phyloP scores from a whole-genome alignment of 495 filamentous ascomycete genomes.

The Podospora didyma region DNA sequence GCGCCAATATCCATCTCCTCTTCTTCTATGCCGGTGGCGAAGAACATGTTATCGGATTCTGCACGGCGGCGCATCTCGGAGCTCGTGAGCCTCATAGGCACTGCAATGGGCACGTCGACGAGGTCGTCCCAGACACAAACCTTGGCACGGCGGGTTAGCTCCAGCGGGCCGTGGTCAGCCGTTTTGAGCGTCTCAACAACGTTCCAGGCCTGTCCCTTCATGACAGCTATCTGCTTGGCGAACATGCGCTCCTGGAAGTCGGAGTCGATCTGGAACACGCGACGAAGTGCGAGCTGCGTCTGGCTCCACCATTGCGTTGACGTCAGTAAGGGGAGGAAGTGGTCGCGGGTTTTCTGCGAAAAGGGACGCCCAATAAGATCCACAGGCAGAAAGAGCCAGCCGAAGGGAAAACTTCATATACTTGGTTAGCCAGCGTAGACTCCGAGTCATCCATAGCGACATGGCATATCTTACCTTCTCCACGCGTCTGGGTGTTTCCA shows the following conservation, averaged over 20 bases:
- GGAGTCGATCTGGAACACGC: constrained; percentile 82
- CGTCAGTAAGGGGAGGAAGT: constrained; percentile 90
- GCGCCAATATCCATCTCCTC: constrained; percentile 90
- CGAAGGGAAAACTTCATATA: constrained; percentile 78
- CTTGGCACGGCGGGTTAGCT: constrained; percentile 82
- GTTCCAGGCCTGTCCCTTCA: constrained; percentile 99
- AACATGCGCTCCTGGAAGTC: constrained; percentile 99
- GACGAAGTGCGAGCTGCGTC: constrained; percentile 78
- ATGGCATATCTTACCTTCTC: constrained; percentile 40
- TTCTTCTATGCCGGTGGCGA: constrained; percentile 50
- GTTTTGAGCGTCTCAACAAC: constrained; percentile 95
- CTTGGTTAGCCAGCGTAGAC: constrained; percentile 3
- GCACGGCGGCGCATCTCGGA: constrained; percentile 67
- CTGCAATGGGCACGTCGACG: constrained; percentile 90
- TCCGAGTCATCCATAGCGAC: neutral
- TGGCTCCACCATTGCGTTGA: constrained; percentile 96
- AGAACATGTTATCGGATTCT: constrained; percentile 13
- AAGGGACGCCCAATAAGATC: constrained; percentile 96
- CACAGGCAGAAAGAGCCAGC: constrained; percentile 96
- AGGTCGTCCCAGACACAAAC: constrained; percentile 98
- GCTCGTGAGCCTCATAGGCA: constrained; percentile 78
- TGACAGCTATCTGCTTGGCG: constrained; percentile 90
- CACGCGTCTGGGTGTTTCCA: constrained; percentile 98
- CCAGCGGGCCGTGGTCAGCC: constrained; percentile 85
- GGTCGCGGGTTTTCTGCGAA: constrained; percentile 83